These are phyloP conservation scores for Firmiana major DNA, from an alignment of 345 rosid species.

Conservation along the genomic window DNA sequence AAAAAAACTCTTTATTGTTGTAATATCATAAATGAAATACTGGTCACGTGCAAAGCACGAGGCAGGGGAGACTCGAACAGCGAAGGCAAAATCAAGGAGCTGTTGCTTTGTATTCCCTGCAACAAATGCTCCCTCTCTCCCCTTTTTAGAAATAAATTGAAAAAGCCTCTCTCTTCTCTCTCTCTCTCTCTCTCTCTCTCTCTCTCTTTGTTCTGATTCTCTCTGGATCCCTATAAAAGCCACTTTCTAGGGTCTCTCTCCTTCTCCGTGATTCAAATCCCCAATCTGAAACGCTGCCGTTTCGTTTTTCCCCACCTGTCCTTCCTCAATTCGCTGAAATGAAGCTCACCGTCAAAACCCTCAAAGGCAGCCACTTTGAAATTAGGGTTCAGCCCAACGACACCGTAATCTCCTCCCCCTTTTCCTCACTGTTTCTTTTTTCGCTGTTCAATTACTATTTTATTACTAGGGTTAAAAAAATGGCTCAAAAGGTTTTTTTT, in stretches of 20 bases:
- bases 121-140: background rate
- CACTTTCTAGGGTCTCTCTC: background rate
- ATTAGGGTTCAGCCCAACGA: constrained; percentile 88
- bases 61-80: background rate
- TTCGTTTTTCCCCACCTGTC: constrained; percentile 14
- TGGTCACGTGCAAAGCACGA: background rate
- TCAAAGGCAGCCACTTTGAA: constrained; percentile 93
- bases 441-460: background rate
- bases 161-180: background rate
- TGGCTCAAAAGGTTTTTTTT: background rate
- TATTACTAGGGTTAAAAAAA: background rate
- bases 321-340: constrained; percentile 33
- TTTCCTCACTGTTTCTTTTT: background rate
- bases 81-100: background rate
- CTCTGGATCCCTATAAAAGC: constrained; percentile 1
- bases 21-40: too few species aligned
- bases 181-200: background rate
- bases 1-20: too few species aligned
- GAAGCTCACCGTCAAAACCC: constrained; percentile 98
- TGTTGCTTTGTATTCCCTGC: background rate
- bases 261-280: background rate
- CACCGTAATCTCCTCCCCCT: constrained; percentile 52
- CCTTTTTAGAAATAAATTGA: background rate
- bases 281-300: background rate
- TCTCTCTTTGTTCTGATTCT: background rate